These are phyloP conservation scores for Hyaloperonospora brassicae DNA, from an alignment of 352 stramenopile genomes.

Conservation along the genomic window DNA sequence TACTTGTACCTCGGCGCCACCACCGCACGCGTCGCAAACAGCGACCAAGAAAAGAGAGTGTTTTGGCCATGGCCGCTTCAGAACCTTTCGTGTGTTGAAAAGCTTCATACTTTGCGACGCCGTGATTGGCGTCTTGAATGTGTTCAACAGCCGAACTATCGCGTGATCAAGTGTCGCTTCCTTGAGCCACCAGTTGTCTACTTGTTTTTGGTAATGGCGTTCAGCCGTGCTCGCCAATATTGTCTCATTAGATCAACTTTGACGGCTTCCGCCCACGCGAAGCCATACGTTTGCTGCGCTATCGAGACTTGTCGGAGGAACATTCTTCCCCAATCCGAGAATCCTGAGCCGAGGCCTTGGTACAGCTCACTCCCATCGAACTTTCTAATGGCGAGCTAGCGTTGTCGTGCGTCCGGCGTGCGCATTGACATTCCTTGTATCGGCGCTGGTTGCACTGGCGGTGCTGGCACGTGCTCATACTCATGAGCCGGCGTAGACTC, in stretches of 20 bases:
- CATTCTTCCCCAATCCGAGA: no score
- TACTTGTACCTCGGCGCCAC: constrained; percentile 6
- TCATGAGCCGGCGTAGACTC: no score
- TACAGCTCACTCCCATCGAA: no score
- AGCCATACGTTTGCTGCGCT: no score
- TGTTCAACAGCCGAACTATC: constrained; percentile 12
- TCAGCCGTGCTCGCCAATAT: constrained; percentile 6
- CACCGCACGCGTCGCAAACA: constrained; percentile 9
- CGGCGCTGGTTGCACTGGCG: no score
- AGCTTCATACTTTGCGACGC: constrained; percentile 12
- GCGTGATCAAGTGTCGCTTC: constrained; percentile 5
- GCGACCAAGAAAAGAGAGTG: constrained; percentile 20
- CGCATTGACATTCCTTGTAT: no score
- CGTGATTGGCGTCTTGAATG: constrained; percentile 12
- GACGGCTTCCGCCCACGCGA: no score
- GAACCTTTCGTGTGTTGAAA: constrained; percentile 8
- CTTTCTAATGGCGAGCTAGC: no score
- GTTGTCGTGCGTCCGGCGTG: no score
- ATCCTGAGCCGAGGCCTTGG: no score
- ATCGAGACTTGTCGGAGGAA: no score
- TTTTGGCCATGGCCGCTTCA: constrained; percentile 8
- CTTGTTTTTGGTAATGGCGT: constrained; percentile 13
- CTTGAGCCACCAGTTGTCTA: constrained; percentile 11
- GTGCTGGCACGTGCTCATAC: no score
- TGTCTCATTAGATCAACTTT: background rate